A percentile compares a stretch with the other conserved stretches of the same genome.
These are phyloP conservation scores for Tetrahymena borealis DNA, from an alignment of 73 alveolate genomes.

Conservation along the genomic window DNA sequence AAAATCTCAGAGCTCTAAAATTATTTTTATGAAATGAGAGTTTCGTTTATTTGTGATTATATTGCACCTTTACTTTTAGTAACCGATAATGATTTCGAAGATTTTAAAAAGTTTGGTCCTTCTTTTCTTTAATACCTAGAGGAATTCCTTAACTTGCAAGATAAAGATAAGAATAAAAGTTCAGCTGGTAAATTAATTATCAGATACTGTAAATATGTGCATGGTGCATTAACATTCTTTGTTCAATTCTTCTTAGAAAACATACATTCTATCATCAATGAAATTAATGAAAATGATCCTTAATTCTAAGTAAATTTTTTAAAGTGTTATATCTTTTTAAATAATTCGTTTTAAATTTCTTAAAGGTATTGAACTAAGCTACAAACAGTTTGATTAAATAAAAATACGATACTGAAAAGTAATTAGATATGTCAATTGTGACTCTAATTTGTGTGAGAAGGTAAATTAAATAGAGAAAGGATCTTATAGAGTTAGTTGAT, in stretches of 20 bases:
- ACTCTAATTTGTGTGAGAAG: not conserved
- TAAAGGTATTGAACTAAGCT: not conserved
- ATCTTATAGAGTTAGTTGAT: not conserved
- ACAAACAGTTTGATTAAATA: not conserved
- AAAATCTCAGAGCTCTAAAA: not conserved
- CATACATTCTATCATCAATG: not conserved
- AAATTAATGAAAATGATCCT: not conserved
- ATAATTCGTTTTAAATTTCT: too few relatives aligned
- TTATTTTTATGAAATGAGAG: not conserved
- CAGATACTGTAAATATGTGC: not conserved
- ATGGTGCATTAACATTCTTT: not conserved
- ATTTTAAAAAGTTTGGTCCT: not conserved
- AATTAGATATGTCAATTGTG: not conserved
- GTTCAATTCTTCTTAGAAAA: not conserved
- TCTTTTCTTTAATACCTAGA: not conserved
- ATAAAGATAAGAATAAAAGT: not conserved
- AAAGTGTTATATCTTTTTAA: too few relatives aligned
- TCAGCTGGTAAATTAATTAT: not conserved
- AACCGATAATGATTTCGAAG: not conserved
- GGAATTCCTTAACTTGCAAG: not conserved
- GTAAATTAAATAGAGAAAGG: not conserved
- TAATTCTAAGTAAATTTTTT: not conserved
- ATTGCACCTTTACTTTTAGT: not conserved
- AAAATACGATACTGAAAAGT: not conserved
- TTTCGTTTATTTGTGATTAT: not conserved